phyloP scores from a whole-genome alignment of 1,284 basidiomycete genomes.

The Neotropicomus parvogracilis region DNA sequence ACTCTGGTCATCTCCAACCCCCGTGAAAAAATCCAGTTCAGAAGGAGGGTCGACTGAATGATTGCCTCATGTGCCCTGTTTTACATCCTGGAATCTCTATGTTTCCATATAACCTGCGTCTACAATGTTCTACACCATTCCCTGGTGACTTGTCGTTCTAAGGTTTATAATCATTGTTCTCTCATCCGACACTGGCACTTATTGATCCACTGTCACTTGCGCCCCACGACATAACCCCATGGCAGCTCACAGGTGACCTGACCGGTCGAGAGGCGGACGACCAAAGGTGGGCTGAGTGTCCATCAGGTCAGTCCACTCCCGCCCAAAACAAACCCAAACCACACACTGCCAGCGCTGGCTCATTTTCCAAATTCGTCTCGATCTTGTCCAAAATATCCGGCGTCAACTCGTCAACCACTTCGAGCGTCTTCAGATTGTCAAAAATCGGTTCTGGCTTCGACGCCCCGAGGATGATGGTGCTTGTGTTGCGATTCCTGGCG shows the following conservation, averaged over 20 bases:
- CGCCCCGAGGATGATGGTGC: slow-evolving; percentile 63
- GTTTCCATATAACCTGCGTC: too few relatives aligned
- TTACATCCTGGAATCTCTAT: too few relatives aligned
- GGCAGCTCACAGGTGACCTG: slow-evolving; percentile 16
- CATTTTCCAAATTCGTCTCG: slow-evolving; percentile 48
- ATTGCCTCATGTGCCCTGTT: too few relatives aligned
- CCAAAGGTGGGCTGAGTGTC: slow-evolving; percentile 25
- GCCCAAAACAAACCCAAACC: neutral
- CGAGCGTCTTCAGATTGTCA: slow-evolving; percentile 62
- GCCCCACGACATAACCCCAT: too few relatives aligned
- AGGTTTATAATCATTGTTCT: too few relatives aligned
- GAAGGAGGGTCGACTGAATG: neutral
- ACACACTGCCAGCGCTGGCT: slow-evolving; percentile 31
- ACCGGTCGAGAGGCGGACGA: slow-evolving; percentile 31
- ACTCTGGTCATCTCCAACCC: neutral
- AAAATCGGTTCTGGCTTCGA: slow-evolving; percentile 46
- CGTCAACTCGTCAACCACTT: slow-evolving; percentile 54
- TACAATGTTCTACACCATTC: too few relatives aligned
- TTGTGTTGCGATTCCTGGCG: slow-evolving; percentile 62
- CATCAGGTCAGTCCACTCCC: neutral
- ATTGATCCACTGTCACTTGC: too few relatives aligned
- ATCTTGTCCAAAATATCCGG: slow-evolving; percentile 51
- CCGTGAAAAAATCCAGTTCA: slow-evolving; percentile 13
- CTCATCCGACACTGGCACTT: too few relatives aligned
- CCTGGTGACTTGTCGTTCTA: too few relatives aligned